Percentiles rank a stretch among this genome's conserved stretches.
Conservation (phyloP, 1,139 yeast species). For the Hemisphaericaspora xylanilytica region DNA sequence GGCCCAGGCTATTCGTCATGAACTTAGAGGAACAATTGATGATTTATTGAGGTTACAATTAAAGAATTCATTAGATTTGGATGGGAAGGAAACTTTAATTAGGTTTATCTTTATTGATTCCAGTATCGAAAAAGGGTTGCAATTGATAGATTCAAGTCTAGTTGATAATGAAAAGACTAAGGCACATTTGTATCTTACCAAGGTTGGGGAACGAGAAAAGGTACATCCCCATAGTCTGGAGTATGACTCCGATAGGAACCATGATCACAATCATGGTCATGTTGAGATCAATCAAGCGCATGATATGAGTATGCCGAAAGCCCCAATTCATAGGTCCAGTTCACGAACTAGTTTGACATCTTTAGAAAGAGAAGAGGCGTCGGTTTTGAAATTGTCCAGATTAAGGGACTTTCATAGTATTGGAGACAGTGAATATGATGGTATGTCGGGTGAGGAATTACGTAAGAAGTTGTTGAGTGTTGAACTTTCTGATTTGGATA, state of each 20-base stretch:
- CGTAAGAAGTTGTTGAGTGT: slow-evolving; percentile 45
- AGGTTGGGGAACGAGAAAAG: slow-evolving; percentile 16
- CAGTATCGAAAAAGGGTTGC: slow-evolving; percentile 63
- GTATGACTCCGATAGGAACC: slow-evolving; percentile 5
- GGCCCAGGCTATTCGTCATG: slow-evolving; percentile 42
- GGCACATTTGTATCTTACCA: slow-evolving; percentile 11
- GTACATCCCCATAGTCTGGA: slow-evolving; percentile 4
- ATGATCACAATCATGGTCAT: slow-evolving; percentile 9
- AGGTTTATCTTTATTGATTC: slow-evolving; percentile 68
- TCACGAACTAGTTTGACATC: slow-evolving; percentile 37
- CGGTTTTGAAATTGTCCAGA: slow-evolving; percentile 33
- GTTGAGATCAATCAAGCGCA: slow-evolving; percentile 7
- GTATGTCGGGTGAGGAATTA: slow-evolving; percentile 52
- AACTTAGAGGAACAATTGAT: slow-evolving; percentile 52
- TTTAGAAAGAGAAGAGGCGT: slow-evolving; percentile 43
- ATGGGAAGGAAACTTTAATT: slow-evolving; percentile 72
- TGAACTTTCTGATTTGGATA: slow-evolving; percentile 52
- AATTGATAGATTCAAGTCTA: slow-evolving; percentile 45
- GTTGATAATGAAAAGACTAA: slow-evolving; percentile 18
- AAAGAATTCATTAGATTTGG: slow-evolving; percentile 51
- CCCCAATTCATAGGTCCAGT: slow-evolving; percentile 32
- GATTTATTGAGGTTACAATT: slow-evolving; percentile 57
- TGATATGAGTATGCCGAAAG: slow-evolving; percentile 15
- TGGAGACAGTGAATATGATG: slow-evolving; percentile 17
- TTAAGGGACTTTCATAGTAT: slow-evolving; percentile 26